Conservation (phyloP, 2,329 filamentous ascomycete genomes). For the Cucurbitaria berberidis region DNA sequence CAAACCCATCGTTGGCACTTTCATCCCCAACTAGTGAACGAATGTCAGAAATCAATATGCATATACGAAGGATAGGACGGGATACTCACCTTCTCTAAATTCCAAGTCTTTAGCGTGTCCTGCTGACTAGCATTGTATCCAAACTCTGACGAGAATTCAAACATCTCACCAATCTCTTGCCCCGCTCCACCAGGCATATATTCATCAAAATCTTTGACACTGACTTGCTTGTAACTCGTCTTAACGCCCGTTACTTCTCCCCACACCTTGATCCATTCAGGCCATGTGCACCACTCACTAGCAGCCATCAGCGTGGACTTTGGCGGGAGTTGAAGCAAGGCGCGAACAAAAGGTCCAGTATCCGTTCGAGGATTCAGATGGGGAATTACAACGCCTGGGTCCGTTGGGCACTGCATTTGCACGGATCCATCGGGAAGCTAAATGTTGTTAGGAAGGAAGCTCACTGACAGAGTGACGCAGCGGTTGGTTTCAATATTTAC, state of each 20-base stretch:
- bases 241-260: conserved; percentile 23
- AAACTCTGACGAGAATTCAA: conserved; percentile 35
- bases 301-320: conserved; percentile 34
- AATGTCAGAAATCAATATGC: neutral
- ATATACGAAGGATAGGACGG: neutral
- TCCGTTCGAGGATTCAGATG: conserved; percentile 23
- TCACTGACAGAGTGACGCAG: neutral
- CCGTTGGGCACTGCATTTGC: conserved; percentile 23
- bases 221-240: conserved; percentile 25
- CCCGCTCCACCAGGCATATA: conserved; percentile 28
- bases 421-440: conserved; percentile 19
- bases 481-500: conserved; percentile 1
- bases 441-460: neutral
- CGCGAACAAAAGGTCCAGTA: conserved; percentile 23
- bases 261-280: conserved; percentile 31
- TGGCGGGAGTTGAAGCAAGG: conserved; percentile 24
- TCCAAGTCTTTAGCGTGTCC: conserved; percentile 14
- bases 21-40: conserved; percentile 12
- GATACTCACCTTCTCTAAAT: conserved; percentile 16
- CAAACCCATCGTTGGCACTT: conserved; percentile 14
- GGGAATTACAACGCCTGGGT: conserved; percentile 15
- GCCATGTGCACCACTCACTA: conserved; percentile 24
- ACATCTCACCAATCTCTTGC: conserved; percentile 38
- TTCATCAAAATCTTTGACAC: conserved; percentile 20
- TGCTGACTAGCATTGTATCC: conserved; percentile 42